A percentile compares a stretch with the other conserved stretches of the same genome.
These are phyloP conservation scores for Cantharellus anzutake DNA, from an alignment of 768 basidiomycete genomes.

Conservation along the genomic window DNA sequence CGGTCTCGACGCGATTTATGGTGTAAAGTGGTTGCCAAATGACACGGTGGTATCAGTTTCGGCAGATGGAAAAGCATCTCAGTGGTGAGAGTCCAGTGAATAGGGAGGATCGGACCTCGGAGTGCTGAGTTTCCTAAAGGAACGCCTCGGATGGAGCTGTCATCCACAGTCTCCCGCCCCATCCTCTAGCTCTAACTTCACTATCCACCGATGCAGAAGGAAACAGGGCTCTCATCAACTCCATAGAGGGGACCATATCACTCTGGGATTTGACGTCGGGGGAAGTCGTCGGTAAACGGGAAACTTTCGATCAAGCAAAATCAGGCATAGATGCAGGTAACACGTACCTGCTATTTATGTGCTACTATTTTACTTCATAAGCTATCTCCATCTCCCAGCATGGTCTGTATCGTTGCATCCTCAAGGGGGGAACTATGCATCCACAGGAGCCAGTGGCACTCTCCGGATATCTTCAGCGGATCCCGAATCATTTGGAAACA, in stretches of 20 bases:
- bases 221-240: constrained; percentile 50
- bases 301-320: constrained; percentile 49
- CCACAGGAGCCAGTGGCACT: constrained; percentile 52
- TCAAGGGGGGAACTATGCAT: constrained; percentile 48
- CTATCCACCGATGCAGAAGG: constrained; percentile 51
- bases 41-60: constrained; percentile 51
- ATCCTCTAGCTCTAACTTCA: constrained; percentile 72
- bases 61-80: constrained; percentile 53
- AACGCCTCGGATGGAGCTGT: constrained; percentile 46
- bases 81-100: constrained; percentile 2
- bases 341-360: constrained; percentile 14
- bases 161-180: constrained; percentile 38
- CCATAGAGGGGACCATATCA: constrained; percentile 64
- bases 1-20: constrained; percentile 68
- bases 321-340: constrained; percentile 48
- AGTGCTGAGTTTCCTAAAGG: constrained; percentile 16
- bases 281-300: constrained; percentile 39
- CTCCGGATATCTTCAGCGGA: constrained; percentile 55
- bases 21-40: constrained; percentile 44
- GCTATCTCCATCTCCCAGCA: constrained; percentile 25
- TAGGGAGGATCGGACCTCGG: not conserved
- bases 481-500: constrained; percentile 44
- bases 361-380: not conserved
- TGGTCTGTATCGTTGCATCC: constrained; percentile 79
- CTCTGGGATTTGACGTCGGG: constrained; percentile 55